A percentile compares a stretch with the other conserved stretches of the same genome.
Evolutionary conservation across 2,329 filamentous ascomycete species (phyloP).

Genomic region (Xylariaceae sp.): DNA sequence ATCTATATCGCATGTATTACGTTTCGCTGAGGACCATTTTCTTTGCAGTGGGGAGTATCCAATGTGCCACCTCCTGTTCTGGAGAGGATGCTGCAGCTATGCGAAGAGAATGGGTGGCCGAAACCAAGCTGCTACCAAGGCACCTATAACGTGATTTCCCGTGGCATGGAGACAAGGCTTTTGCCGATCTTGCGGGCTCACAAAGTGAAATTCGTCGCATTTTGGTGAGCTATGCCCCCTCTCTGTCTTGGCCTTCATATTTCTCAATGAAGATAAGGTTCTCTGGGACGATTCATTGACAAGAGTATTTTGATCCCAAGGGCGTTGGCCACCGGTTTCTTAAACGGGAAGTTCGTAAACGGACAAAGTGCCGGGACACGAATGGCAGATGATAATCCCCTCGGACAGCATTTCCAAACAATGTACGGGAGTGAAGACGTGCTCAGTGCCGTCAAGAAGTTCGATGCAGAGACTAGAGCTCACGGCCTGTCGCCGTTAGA

Average conservation of each 20-base stretch:
- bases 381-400: conserved; percentile 34
- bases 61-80: conserved; percentile 43
- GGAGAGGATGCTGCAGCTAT: conserved; percentile 40
- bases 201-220: conserved; percentile 29
- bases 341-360: conserved; percentile 42
- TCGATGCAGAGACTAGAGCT: conserved; percentile 36
- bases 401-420: conserved; percentile 26
- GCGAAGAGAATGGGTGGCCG: conserved; percentile 42
- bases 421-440: conserved; percentile 41
- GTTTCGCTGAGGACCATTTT: background rate
- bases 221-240: conserved; percentile 16
- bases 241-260: background rate
- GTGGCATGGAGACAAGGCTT: conserved; percentile 43
- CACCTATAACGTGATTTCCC: conserved; percentile 46
- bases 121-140: conserved; percentile 50
- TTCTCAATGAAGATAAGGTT: no score
- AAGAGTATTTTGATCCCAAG: conserved; percentile 1
- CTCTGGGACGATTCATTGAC: background rate
- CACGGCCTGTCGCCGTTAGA: conserved; percentile 40
- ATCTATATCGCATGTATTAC: background rate
- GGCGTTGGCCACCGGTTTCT: conserved; percentile 39
- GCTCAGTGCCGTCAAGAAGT: conserved; percentile 38
- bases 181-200: conserved; percentile 45
- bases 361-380: conserved; percentile 37
- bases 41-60: conserved; percentile 45